Conservation (phyloP, 2,329 filamentous ascomycete species). For the Nothopassalora personata region DNA sequence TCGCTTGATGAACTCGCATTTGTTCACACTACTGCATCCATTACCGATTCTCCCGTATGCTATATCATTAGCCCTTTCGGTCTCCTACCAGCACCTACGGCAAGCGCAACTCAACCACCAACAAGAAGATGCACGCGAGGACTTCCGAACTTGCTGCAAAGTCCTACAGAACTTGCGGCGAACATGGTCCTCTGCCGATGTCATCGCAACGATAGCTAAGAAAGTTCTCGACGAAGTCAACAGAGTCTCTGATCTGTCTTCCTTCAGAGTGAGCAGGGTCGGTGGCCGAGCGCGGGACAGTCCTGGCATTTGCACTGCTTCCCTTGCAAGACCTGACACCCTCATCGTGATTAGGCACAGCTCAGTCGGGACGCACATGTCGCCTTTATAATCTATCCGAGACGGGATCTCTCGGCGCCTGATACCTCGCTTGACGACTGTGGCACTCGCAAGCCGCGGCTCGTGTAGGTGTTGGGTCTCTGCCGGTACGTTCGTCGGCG, state of each 20-base stretch:
- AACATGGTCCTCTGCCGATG: constrained; percentile 44
- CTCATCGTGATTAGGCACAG: constrained; percentile 4
- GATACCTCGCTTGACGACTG: too few species aligned
- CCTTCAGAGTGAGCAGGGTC: constrained; percentile 23
- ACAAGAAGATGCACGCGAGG: constrained; percentile 43
- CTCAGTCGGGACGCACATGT: too few species aligned
- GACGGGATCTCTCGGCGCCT: too few species aligned
- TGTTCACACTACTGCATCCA: constrained; percentile 44
- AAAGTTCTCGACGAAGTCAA: constrained; percentile 31
- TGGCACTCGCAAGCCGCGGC: too few species aligned
- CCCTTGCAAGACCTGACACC: constrained; percentile 17
- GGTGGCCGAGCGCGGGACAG: constrained; percentile 10
- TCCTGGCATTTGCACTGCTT: constrained; percentile 19
- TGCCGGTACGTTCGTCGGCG: too few species aligned
- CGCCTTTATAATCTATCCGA: too few species aligned
- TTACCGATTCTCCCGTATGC: constrained; percentile 54
- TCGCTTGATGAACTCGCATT: constrained; percentile 42
- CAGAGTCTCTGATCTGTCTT: constrained; percentile 22
- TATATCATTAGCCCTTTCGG: constrained; percentile 50
- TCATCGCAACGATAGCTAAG: constrained; percentile 36
- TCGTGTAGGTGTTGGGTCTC: too few species aligned
- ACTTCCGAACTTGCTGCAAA: constrained; percentile 41
- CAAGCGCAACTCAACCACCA: constrained; percentile 46
- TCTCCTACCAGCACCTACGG: constrained; percentile 54
- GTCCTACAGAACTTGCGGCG: constrained; percentile 41